Evolutionary conservation across 306 rosid species (phyloP), one percentile per base, ranked within the genome.

Genomic region (Cicer yamashitae): DNA sequence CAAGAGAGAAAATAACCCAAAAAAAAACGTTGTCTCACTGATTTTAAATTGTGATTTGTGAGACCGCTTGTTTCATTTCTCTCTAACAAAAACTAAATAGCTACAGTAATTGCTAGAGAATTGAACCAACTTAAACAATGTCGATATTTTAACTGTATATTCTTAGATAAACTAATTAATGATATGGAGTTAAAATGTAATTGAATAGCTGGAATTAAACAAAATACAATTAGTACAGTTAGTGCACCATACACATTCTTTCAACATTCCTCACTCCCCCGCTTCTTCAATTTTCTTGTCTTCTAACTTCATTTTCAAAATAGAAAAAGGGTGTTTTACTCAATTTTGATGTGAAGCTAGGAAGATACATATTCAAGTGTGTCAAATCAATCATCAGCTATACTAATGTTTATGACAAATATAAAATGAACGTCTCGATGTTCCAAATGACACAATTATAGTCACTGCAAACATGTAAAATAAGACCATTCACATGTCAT

Each of bases 11-110:
- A 72, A 44, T 41, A 7, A 18, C 25, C 25, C 43, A 43, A 44
- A 22, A 25, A 72, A 56, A 18, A 20, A 22, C 47, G 14, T 0
- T 10, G 47, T 45, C 59, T n/a, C 46, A 59, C 8, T 22, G 20
- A 46, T 45, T 57, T 57, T 44, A n/a, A 57, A 58, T 44, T 51
- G 57, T 41, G 56, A 57, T 43, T 22, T 51, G 57, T 41, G 67
- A 58, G 15, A 57, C 45, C 10, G 41, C 54, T 71, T 20, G 39
- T 56, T 54, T 41, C 12, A 38, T 56, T 43, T 56, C 40, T 57
- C 20, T 17, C 25, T 41, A 30, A 30, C 43, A 18, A 40, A n/a
- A 6, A 18, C 8, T 71, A 54, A 71, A 56, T 40, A 11, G 9
- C 8, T 51, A 15, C 57, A 4, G 37, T 30, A 30, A 3, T 30